phyloP scores from a whole-genome alignment of 129 eudicot genomes.

The Rutidosis leptorrhynchoides region DNA sequence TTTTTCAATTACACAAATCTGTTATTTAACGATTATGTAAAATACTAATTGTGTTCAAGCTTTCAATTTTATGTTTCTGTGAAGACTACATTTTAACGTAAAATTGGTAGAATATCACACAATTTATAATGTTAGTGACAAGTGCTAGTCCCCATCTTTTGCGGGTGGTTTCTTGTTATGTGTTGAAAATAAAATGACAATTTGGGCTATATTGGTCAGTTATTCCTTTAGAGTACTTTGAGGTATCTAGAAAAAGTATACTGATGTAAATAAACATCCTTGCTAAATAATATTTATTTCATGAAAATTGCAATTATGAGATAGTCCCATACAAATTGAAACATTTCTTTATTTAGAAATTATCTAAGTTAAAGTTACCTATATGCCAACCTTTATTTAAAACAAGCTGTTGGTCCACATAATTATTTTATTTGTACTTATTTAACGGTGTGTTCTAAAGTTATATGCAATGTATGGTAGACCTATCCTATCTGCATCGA shows the following conservation, averaged over 20 bases:
- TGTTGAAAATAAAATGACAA: background rate
- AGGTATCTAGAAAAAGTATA: background rate
- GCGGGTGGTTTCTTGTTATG: background rate
- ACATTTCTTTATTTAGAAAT: background rate
- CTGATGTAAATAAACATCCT: background rate
- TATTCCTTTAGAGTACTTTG: background rate
- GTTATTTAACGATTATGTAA: slow-evolving; percentile 2
- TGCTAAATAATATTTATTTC: background rate
- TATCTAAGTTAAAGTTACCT: background rate
- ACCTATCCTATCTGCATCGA: background rate
- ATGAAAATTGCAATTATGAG: background rate
- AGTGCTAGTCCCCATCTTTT: background rate
- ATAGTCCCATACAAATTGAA: background rate
- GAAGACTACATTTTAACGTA: no score
- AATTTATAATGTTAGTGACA: background rate
- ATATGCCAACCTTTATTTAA: background rate
- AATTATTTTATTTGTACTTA: background rate
- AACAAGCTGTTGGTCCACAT: background rate
- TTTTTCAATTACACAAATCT: background rate
- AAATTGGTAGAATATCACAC: background rate
- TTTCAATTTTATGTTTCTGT: background rate
- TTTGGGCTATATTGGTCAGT: background rate
- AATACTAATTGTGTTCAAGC: slow-evolving; percentile 5
- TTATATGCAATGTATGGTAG: background rate
- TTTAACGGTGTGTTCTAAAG: background rate